These are phyloP conservation scores for Ganoderma sinense DNA, from an alignment of 1,284 basidiomycete genomes.

Conservation along the genomic window DNA sequence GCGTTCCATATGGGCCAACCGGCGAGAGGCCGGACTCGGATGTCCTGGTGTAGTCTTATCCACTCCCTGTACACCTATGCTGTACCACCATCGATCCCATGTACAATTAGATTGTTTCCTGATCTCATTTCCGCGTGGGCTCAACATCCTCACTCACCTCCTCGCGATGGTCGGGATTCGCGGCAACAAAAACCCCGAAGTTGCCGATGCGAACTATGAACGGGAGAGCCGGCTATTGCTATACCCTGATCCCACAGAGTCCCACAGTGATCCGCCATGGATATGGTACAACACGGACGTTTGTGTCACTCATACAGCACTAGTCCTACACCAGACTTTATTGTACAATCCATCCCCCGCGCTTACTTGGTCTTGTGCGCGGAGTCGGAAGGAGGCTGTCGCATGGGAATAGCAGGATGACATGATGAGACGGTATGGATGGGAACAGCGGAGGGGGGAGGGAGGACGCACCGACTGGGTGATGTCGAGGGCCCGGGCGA, in stretches of 20 bases:
- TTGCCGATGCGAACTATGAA: not conserved
- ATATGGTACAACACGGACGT: constrained; percentile 24
- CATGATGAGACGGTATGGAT: not conserved
- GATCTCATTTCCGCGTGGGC: not conserved
- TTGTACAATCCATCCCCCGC: constrained; percentile 2
- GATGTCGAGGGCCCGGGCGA: constrained; percentile 57
- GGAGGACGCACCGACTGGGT: constrained; percentile 42
- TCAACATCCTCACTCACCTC: not conserved
- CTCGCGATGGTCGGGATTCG: not conserved
- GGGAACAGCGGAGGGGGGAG: not conserved
- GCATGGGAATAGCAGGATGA: not conserved
- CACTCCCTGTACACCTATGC: not conserved
- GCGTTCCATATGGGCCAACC: not conserved
- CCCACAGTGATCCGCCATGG: not conserved
- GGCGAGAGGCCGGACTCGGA: not conserved
- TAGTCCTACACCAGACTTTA: constrained; percentile 15
- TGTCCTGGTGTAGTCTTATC: not conserved
- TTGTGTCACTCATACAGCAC: constrained; percentile 13
- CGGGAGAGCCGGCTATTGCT: not conserved
- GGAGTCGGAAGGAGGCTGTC: constrained; percentile 32
- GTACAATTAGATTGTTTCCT: not conserved
- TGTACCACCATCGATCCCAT: not conserved
- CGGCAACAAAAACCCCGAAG: not conserved
- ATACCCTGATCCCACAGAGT: not conserved
- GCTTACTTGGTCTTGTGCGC: constrained; percentile 31